Percentiles rank a stretch among this genome's conserved stretches.
These are phyloP conservation scores for Tylopilus rubrobrunneus DNA, from an alignment of 768 basidiomycete genomes.

Conservation along the genomic window DNA sequence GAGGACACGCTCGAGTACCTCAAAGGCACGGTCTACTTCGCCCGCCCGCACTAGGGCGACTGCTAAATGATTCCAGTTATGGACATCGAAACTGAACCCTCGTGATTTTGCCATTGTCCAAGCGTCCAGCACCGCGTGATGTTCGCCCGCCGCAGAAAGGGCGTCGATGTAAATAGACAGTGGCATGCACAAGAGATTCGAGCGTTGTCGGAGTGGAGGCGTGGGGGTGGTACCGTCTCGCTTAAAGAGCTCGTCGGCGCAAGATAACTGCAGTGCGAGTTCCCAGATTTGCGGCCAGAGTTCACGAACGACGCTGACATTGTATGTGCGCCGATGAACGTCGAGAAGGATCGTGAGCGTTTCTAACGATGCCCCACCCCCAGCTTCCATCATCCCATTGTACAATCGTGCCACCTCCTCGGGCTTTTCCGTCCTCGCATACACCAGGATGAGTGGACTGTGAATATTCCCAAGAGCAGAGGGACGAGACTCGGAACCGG, in stretches of 20 bases:
- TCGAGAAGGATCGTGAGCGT: slow-evolving; percentile 66
- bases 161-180: slow-evolving; percentile 80
- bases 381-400: slow-evolving; percentile 47
- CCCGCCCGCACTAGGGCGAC: slow-evolving; percentile 76
- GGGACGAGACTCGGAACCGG: slow-evolving; percentile 35
- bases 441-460: slow-evolving; percentile 55
- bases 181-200: slow-evolving; percentile 68
- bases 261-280: slow-evolving; percentile 45
- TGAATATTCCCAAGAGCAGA: slow-evolving; percentile 53
- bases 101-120: slow-evolving; percentile 63
- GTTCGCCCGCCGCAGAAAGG: slow-evolving; percentile 59
- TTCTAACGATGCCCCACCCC: slow-evolving; percentile 55
- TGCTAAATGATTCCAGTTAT: slow-evolving; percentile 89
- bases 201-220: slow-evolving; percentile 28
- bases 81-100: slow-evolving; percentile 78
- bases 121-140: slow-evolving; percentile 53
- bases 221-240: slow-evolving; percentile 8
- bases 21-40: slow-evolving; percentile 79
- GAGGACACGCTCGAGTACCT: slow-evolving; percentile 74
- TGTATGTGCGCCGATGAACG: slow-evolving; percentile 58
- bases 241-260: slow-evolving; percentile 33
- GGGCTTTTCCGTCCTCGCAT: slow-evolving; percentile 39
- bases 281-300: slow-evolving; percentile 71
- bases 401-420: slow-evolving; percentile 57
- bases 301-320: slow-evolving; percentile 50